Evolutionary conservation across 257 asterid species (phyloP).

Genomic region (Ballota nigra): DNA sequence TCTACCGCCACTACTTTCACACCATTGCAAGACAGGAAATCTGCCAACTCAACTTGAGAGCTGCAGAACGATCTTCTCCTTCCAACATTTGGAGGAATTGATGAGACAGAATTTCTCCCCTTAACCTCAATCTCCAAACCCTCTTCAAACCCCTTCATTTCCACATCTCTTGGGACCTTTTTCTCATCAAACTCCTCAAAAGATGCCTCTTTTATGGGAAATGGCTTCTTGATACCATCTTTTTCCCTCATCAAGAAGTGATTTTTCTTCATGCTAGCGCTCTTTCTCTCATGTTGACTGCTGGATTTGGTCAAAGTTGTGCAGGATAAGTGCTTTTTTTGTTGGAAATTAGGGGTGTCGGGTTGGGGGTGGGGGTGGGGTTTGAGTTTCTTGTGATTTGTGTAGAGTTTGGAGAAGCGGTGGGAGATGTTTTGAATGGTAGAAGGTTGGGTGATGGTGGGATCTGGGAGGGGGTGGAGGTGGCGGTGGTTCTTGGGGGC

Average conservation of each 20-base stretch:
- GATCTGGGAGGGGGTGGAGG: constrained; percentile 57
- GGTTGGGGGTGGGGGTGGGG: constrained; percentile 31
- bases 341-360: constrained; percentile 22
- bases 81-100: constrained; percentile 20
- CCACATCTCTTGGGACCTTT: constrained; percentile 33
- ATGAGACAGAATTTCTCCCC: constrained; percentile 41
- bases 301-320: constrained; percentile 64
- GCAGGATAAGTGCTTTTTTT: constrained; percentile 31
- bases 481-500: constrained; percentile 35
- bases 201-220: constrained; percentile 23
- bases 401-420: constrained; percentile 67
- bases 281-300: constrained; percentile 42
- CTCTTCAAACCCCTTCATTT: constrained; percentile 23
- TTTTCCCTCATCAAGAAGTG: constrained; percentile 27
- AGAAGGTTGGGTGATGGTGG: constrained; percentile 46
- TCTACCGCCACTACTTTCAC: constrained; percentile 90
- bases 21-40: constrained; percentile 63
- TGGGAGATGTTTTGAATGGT: constrained; percentile 67
- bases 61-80: constrained; percentile 70
- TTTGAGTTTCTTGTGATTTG: constrained; percentile 48
- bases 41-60: constrained; percentile 65
- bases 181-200: constrained; percentile 39
- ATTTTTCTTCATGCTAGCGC: background rate
- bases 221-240: constrained; percentile 34
- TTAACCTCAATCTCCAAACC: constrained; percentile 19